Evolutionary conservation across 306 rosid genomes (phyloP).

Genomic region (Gleditsia sinensis): DNA sequence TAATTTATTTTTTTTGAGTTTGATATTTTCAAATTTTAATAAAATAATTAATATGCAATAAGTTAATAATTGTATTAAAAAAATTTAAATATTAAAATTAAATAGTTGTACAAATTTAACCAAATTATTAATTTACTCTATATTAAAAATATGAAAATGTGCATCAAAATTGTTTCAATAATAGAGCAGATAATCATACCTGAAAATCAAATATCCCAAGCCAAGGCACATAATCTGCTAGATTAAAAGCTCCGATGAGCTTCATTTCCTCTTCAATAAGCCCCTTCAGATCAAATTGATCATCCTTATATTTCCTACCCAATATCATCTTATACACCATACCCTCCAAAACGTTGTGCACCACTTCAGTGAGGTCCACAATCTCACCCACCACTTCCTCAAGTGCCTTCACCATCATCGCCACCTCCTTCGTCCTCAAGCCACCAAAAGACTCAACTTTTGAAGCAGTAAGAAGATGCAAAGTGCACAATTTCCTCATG

Average conservation of each 20-base stretch:
- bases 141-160: too few species aligned
- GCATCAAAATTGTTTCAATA: too few species aligned
- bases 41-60: too few species aligned
- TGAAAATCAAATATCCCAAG: constrained; percentile 1
- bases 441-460: constrained; percentile 7
- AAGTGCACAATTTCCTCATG: neutral
- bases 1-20: too few species aligned
- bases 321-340: constrained; percentile 5
- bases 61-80: too few species aligned
- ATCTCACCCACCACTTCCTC: neutral
- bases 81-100: too few species aligned
- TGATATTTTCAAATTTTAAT: too few species aligned
- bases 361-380: neutral
- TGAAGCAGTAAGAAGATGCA: neutral
- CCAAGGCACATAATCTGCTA: constrained; percentile 23
- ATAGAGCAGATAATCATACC: too few species aligned
- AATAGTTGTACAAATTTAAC: too few species aligned
- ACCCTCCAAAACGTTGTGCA: neutral
- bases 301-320: neutral
- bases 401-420: neutral
- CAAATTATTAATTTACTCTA: too few species aligned
- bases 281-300: constrained; percentile 8
- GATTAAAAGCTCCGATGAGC: neutral
- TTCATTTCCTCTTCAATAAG: neutral
- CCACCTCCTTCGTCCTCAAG: constrained; percentile 14